Conservation (phyloP, 192 early-diverging fungal genomes). For the Radiomyces spectabilis region DNA sequence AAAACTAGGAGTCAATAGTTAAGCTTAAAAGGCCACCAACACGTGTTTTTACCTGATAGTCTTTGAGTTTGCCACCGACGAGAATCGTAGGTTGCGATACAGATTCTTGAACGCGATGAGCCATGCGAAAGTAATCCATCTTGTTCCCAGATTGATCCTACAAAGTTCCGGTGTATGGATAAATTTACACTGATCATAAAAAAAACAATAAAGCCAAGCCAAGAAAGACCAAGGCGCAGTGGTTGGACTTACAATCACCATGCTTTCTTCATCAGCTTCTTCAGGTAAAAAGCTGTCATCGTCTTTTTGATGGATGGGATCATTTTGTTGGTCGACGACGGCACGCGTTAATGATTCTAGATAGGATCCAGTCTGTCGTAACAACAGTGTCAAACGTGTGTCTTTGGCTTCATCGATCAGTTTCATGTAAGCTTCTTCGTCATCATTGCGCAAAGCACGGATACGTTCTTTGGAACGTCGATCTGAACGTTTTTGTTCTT, state of each 20-base stretch:
- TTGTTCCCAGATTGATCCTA: constrained; percentile 35
- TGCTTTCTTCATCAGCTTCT: constrained; percentile 28
- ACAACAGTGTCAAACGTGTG: constrained; percentile 84
- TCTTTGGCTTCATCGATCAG: constrained; percentile 94
- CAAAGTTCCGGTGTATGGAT: too few relatives aligned
- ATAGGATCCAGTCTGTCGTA: constrained; percentile 85
- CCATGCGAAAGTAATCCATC: constrained; percentile 79
- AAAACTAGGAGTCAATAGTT: too few relatives aligned
- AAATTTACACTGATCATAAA: too few relatives aligned
- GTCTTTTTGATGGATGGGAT: constrained; percentile 39
- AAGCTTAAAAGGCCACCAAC: too few relatives aligned
- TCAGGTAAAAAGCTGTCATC: constrained; percentile 24
- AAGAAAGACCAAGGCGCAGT: not conserved
- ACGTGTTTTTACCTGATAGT: constrained; percentile 76
- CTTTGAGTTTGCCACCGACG: constrained; percentile 87
- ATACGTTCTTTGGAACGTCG: constrained; percentile 88
- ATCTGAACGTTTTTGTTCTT: constrained; percentile 85
- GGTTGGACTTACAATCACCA: constrained; percentile 14
- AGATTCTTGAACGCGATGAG: constrained; percentile 80
- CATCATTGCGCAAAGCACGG: constrained; percentile 88
- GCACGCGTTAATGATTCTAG: constrained; percentile 77
- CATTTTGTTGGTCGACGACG: constrained; percentile 73
- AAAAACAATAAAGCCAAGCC: not conserved
- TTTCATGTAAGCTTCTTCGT: constrained; percentile 94
- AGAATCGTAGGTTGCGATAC: constrained; percentile 75